These are phyloP conservation scores for Bruguiera sexangula DNA, from an alignment of 345 rosid genomes.

Conservation along the genomic window DNA sequence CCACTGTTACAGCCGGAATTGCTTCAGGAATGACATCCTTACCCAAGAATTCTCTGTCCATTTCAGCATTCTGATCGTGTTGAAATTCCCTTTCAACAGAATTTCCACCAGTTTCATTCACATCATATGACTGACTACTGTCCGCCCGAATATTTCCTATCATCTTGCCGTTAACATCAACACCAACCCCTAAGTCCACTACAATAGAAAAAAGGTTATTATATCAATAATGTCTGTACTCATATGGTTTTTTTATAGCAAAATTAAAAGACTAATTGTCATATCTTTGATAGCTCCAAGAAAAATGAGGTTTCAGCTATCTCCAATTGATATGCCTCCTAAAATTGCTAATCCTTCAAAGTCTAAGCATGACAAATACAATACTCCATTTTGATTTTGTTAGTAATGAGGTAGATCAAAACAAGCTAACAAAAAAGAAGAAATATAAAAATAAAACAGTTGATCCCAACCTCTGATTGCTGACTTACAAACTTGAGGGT, in stretches of 20 bases:
- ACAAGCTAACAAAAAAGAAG: too few species aligned
- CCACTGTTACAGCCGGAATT: slow-evolving; percentile 31
- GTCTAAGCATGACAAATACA: too few species aligned
- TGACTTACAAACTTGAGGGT: too few species aligned
- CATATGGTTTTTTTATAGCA: not conserved
- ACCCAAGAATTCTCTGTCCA: slow-evolving; percentile 39
- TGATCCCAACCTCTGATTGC: too few species aligned
- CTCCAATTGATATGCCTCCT: too few species aligned
- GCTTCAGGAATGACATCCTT: slow-evolving; percentile 29
- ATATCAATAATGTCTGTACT: not conserved
- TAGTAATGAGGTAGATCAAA: too few species aligned
- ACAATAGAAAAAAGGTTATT: slow-evolving; percentile 19
- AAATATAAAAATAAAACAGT: too few species aligned
- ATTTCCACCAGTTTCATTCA: slow-evolving; percentile 45
- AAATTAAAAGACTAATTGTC: not conserved
- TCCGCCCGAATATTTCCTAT: slow-evolving; percentile 44
- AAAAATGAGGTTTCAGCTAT: too few species aligned
- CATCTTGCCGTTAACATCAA: slow-evolving; percentile 48
- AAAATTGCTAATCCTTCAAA: too few species aligned
- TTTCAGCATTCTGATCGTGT: slow-evolving; percentile 41
- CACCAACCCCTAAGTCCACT: slow-evolving; percentile 78
- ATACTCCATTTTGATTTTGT: too few species aligned
- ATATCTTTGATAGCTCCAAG: not conserved
- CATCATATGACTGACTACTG: slow-evolving; percentile 34
- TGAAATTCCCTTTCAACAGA: slow-evolving; percentile 45